Base-by-base conservation (phyloP, 2,329 filamentous ascomycete genomes). In the Penicillium sp. region DNA sequence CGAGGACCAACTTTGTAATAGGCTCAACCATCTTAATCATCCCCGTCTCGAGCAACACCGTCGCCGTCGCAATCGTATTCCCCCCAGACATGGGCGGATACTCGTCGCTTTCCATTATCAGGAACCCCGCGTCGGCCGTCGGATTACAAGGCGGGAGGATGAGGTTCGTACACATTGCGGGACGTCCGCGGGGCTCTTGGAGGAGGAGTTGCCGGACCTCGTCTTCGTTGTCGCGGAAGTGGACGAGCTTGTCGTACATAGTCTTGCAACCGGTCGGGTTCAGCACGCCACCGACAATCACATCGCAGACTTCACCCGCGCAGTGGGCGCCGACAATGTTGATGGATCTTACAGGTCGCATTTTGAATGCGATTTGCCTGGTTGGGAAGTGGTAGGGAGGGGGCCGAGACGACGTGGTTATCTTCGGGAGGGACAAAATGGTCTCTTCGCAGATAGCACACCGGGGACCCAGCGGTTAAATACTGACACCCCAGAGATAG, bases 201-300 rank as follows among this genome's bases (percentile, higher is more conserved):
- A 83, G 69, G 0, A 83, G 67, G 2, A 83, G 68, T 29, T 79
- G 69, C 0, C 81, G 77, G 1, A 82, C 63, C 6, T 73, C 61
- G 58, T 83, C 80, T 1, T 74, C 68, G 30, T 80, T 66, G 2
- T 67, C 68, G 60, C 70, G 71, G 64, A 83, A 81, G 64, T 81
- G 70, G 1, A 73, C 63, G 30, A 84, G 67, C 64, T 84, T 84
- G 5, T 83, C 79, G 64, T 76, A 81, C 81, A 84, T 83, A 19
- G 78, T 82, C 23, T 75, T 75, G 19, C 56, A 54, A 3, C 73
- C 56, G 1, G 66, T 60, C 1, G 66, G 76, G 19, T 84, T 78
- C 1, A 79, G 71, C 3, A 84, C 79, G 15, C 81, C 83, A 19
- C 81, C 79, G 8, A 79, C 73, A 41, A 84, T 76, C 9, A 84